Evolutionary conservation across 148 eudicot species (phyloP).

Genomic region (Chenopodium formosanum): DNA sequence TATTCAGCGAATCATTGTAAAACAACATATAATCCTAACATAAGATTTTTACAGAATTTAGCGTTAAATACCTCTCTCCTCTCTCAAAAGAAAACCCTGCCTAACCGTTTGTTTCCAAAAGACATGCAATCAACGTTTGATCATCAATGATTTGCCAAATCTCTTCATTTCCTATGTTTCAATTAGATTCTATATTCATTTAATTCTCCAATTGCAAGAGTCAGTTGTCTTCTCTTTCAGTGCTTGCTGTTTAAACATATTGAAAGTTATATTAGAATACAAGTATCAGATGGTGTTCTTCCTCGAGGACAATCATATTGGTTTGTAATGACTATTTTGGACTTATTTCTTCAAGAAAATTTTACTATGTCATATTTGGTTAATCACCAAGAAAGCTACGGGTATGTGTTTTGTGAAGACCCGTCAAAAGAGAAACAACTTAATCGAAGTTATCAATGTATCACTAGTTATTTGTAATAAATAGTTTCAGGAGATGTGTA

Average conservation of each 20-base stretch:
- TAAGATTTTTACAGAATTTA: not conserved
- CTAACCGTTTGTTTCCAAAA: not conserved
- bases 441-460: not conserved
- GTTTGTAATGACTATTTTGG: not conserved
- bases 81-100: not conserved
- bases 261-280: not conserved
- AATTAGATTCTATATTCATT: not conserved
- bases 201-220: not conserved
- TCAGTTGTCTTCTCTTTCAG: not conserved
- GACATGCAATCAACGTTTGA: not conserved
- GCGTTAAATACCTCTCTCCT: not conserved
- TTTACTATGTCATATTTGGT: not conserved
- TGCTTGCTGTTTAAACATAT: not conserved
- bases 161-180: not conserved
- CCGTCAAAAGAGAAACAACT: not conserved
- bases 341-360: not conserved
- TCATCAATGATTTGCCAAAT: not conserved
- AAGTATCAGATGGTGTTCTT: not conserved
- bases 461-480: not conserved
- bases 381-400: not conserved
- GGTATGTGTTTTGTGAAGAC: not conserved
- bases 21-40: conserved; percentile 12
- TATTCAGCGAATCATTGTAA: not conserved
- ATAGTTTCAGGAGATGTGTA: not conserved
- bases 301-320: not conserved